Conservation (phyloP, 2,329 filamentous ascomycete species). For the Rhytidhysteron rufulum region DNA sequence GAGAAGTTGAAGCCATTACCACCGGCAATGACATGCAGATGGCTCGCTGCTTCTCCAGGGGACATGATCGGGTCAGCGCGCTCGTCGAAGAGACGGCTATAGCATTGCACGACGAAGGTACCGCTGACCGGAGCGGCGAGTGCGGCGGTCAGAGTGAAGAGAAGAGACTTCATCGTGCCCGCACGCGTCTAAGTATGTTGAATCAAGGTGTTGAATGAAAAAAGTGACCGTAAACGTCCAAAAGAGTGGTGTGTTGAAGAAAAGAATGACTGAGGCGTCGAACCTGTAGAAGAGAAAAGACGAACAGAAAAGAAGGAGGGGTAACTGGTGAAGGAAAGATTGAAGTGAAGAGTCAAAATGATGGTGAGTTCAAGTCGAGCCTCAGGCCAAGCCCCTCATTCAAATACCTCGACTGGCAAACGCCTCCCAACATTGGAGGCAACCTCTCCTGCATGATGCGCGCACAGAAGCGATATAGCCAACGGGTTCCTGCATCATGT, state of each 20-base stretch:
- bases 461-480: background rate
- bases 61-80: constrained; percentile 64
- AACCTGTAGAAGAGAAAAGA: constrained; percentile 2
- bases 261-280: constrained; percentile 5
- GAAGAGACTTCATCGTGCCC: constrained; percentile 12
- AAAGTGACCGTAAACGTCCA: background rate
- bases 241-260: constrained; percentile 1
- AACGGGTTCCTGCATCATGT: constrained; percentile 3
- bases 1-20: constrained; percentile 63
- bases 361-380: background rate
- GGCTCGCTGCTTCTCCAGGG: constrained; percentile 55
- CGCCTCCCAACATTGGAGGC: no score
- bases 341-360: constrained; percentile 1
- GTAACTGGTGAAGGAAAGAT: background rate
- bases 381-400: background rate
- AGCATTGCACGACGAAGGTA: constrained; percentile 63
- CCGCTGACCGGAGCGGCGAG: constrained; percentile 48
- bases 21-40: constrained; percentile 67
- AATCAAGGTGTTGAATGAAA: background rate
- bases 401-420: background rate
- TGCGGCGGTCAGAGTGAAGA: constrained; percentile 12
- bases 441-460: constrained; percentile 1
- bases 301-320: background rate
- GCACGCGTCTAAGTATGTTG: constrained; percentile 1
- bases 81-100: constrained; percentile 56